Percentiles rank a stretch among this genome's conserved stretches.
These are phyloP conservation scores for Taphrina populina DNA, from an alignment of 1,139 yeast genomes.

Conservation along the genomic window DNA sequence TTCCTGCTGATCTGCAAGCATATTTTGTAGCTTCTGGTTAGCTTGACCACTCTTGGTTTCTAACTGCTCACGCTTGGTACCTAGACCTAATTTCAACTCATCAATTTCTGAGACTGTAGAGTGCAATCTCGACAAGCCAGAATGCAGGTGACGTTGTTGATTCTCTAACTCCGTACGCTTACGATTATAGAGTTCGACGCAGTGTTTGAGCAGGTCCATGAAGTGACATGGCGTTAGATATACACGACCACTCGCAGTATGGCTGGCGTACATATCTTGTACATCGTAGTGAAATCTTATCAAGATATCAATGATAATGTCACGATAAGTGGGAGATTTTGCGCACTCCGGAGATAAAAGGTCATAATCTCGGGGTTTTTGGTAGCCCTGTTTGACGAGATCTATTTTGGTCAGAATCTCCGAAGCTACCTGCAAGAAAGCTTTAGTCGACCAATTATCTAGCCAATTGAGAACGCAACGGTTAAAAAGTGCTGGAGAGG, in stretches of 20 bases:
- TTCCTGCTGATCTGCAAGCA: constrained; percentile 87
- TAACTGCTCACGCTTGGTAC: constrained; percentile 56
- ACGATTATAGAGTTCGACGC: constrained; percentile 49
- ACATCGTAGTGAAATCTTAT: constrained; percentile 51
- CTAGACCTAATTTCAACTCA: constrained; percentile 56
- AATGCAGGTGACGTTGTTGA: constrained; percentile 67
- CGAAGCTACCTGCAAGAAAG: constrained; percentile 56
- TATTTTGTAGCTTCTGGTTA: constrained; percentile 63
- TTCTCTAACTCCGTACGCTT: constrained; percentile 59
- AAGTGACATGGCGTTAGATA: constrained; percentile 58
- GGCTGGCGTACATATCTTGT: constrained; percentile 38
- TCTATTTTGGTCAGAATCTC: constrained; percentile 53
- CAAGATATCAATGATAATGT: constrained; percentile 53
- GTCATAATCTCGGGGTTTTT: constrained; percentile 37
- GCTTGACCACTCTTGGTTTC: constrained; percentile 66
- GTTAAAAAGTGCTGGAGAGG: constrained; percentile 89
- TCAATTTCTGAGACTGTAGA: constrained; percentile 77
- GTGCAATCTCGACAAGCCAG: constrained; percentile 70
- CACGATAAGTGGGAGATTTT: constrained; percentile 47
- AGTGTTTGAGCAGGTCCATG: constrained; percentile 55
- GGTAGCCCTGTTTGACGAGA: constrained; percentile 52
- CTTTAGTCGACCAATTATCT: constrained; percentile 70
- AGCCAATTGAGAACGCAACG: constrained; percentile 88
- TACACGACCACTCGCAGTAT: constrained; percentile 34
- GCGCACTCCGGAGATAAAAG: constrained; percentile 34